Percentiles rank a stretch among this genome's conserved stretches.
Conservation (phyloP, 2,329 filamentous ascomycete species). For the Cordyceps cicadae region DNA sequence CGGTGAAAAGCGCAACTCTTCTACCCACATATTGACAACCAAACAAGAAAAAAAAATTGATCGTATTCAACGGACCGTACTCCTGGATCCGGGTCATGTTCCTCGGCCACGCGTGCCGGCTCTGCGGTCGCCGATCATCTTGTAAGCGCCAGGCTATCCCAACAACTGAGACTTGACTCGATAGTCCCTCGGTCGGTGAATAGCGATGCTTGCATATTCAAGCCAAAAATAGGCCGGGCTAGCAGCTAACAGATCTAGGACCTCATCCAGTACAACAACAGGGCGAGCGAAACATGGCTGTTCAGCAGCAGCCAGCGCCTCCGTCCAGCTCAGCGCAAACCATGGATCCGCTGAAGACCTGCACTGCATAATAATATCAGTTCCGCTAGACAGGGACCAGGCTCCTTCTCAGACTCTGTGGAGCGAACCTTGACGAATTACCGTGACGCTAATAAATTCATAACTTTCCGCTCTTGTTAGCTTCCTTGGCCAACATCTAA, state of each 20-base stretch:
- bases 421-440: neutral
- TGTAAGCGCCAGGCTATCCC: neutral
- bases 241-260: slow-evolving; percentile 1
- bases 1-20: neutral
- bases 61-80: neutral
- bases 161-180: neutral
- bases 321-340: neutral
- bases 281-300: neutral
- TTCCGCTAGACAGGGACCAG: neutral
- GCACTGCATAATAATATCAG: slow-evolving; percentile 2
- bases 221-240: neutral
- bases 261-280: neutral
- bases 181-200: neutral
- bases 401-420: too few species aligned
- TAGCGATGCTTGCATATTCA: neutral
- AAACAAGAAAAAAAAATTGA: neutral
- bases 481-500: neutral
- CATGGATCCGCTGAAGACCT: slow-evolving; percentile 3
- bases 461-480: neutral
- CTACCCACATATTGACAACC: neutral
- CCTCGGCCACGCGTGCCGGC: neutral
- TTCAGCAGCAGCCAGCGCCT: neutral
- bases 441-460: neutral
- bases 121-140: neutral
- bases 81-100: neutral